Evolutionary conservation across 1,284 basidiomycete species (phyloP).

Genomic region (Rhodotorula mucilaginosa): DNA sequence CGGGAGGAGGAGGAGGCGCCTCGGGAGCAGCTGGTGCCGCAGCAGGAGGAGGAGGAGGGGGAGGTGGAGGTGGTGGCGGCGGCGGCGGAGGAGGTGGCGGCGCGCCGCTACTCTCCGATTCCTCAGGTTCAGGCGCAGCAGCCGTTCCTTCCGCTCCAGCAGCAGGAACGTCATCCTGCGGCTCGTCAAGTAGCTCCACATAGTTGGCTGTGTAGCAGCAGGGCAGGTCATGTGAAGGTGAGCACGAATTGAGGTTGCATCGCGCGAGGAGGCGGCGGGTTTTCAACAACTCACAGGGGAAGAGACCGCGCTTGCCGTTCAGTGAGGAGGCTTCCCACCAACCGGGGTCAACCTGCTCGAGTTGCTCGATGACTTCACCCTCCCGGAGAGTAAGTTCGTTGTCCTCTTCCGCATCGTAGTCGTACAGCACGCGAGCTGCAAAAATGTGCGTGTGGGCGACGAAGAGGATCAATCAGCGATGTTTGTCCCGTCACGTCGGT

Average conservation of each 20-base stretch:
- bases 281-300: constrained; percentile 60
- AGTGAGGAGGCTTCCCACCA: constrained; percentile 76
- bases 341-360: constrained; percentile 78
- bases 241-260: neutral
- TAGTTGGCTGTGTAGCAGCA: constrained; percentile 63
- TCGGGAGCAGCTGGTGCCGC: constrained; percentile 44
- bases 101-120: constrained; percentile 20
- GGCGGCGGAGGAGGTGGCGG: constrained; percentile 42
- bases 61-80: constrained; percentile 37
- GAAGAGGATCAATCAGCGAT: too few relatives aligned
- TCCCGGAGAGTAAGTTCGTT: constrained; percentile 78
- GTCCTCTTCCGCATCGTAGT: constrained; percentile 77
- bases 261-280: neutral
- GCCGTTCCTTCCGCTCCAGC: constrained; percentile 41
- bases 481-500: too few relatives aligned
- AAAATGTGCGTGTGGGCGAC: too few relatives aligned
- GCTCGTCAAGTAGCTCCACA: constrained; percentile 63
- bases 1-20: constrained; percentile 46
- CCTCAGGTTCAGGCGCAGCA: neutral
- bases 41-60: constrained; percentile 36
- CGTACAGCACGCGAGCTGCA: constrained; percentile 62
- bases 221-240: neutral
- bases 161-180: neutral
- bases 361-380: constrained; percentile 74
- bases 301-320: constrained; percentile 66